phyloP scores from a whole-genome alignment of 2,329 filamentous ascomycete species.

The Epicoccum nigrum region DNA sequence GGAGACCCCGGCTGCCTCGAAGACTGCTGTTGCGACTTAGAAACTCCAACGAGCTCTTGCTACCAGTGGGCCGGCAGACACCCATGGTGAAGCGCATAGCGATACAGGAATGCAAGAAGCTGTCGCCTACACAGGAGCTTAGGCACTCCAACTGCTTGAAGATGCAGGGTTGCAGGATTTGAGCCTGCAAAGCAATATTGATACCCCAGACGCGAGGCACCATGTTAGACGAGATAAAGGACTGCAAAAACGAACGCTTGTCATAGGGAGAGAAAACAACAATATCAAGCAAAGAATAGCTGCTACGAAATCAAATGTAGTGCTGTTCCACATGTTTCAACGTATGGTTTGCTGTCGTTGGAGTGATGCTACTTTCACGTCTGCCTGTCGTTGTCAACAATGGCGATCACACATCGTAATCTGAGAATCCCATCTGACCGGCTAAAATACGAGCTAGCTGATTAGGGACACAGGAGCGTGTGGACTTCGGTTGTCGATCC shows the following conservation, averaged over 20 bases:
- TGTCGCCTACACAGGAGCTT: neutral
- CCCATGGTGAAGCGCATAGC: neutral
- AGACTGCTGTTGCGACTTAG: constrained; percentile 11
- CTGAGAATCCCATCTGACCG: too few relatives aligned
- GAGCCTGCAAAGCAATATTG: neutral
- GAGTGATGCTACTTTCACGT: too few relatives aligned
- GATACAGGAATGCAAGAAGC: neutral
- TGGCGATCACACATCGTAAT: too few relatives aligned
- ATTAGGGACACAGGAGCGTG: too few relatives aligned
- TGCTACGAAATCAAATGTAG: too few relatives aligned
- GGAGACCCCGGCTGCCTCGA: constrained; percentile 27
- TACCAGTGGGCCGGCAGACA: neutral
- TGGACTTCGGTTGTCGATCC: too few relatives aligned
- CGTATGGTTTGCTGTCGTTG: too few relatives aligned
- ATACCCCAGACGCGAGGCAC: constrained; percentile 1
- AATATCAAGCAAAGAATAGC: too few relatives aligned
- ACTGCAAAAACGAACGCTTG: neutral
- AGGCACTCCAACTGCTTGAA: constrained; percentile 7
- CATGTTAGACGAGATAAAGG: neutral
- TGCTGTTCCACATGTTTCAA: too few relatives aligned
- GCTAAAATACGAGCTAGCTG: too few relatives aligned
- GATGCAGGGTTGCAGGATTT: neutral
- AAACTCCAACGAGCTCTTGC: constrained; percentile 3
- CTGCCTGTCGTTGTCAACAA: too few relatives aligned
- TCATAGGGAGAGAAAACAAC: neutral